These are phyloP conservation scores for Pseudocercospora cruenta DNA, from an alignment of 2,329 filamentous ascomycete genomes.

Conservation along the genomic window DNA sequence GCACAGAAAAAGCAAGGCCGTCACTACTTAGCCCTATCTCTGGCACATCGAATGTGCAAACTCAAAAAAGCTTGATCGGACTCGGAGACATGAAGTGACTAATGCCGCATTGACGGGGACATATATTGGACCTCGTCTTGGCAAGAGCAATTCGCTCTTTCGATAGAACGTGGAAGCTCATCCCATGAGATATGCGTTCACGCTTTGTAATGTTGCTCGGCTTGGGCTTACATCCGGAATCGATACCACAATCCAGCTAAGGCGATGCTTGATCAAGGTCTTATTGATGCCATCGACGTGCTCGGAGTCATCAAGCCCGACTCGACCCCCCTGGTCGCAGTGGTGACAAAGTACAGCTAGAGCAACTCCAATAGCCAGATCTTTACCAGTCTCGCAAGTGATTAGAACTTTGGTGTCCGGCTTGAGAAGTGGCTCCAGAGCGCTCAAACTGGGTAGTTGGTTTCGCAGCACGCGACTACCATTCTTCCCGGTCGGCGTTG, in stretches of 20 bases:
- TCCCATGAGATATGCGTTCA: slow-evolving; percentile 85
- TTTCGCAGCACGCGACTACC: slow-evolving; percentile 82
- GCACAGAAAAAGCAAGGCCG: neutral
- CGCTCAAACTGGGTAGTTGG: slow-evolving; percentile 63
- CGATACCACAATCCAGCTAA: slow-evolving; percentile 81
- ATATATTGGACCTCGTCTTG: neutral
- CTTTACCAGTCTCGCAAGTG: slow-evolving; percentile 75
- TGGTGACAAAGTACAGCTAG: slow-evolving; percentile 76
- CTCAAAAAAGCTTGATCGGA: neutral
- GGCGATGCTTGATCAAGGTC: slow-evolving; percentile 70
- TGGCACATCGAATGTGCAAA: neutral
- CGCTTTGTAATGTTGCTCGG: slow-evolving; percentile 81
- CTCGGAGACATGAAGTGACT: neutral
- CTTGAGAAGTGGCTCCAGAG: slow-evolving; percentile 7
- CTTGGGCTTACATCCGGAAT: slow-evolving; percentile 82
- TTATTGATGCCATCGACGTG: slow-evolving; percentile 61
- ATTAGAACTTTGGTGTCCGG: slow-evolving; percentile 52
- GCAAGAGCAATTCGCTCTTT: neutral
- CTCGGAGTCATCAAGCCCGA: neutral
- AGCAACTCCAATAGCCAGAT: slow-evolving; percentile 76
- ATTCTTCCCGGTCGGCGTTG: slow-evolving; percentile 71
- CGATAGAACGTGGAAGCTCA: slow-evolving; percentile 19
- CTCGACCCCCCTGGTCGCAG: slow-evolving; percentile 64
- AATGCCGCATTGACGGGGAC: neutral
- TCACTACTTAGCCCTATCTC: neutral